A percentile compares a stretch with the other conserved stretches of the same genome.
Conservation (phyloP, 2,329 filamentous ascomycete species). For the Diaporthe vexans region DNA sequence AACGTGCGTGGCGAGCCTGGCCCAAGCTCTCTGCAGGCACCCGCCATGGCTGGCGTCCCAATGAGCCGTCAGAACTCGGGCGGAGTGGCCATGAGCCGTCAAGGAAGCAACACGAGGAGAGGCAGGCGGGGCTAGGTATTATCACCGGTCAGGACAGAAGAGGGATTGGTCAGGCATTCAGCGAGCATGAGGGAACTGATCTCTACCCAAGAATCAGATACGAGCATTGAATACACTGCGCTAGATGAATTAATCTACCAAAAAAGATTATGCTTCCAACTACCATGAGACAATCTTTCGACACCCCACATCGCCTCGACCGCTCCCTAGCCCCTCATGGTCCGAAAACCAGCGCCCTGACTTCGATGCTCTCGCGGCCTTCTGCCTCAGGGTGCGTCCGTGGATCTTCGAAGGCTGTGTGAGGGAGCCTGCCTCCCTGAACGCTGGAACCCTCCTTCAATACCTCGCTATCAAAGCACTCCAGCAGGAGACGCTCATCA, state of each 20-base stretch:
- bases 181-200: not conserved
- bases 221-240: constrained; percentile 27
- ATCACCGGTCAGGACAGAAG: not conserved
- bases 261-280: not conserved
- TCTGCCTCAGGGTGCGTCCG: constrained; percentile 78
- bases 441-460: constrained; percentile 63
- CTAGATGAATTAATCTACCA: not conserved
- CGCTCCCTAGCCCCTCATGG: constrained; percentile 51
- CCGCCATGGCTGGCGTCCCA: constrained; percentile 56
- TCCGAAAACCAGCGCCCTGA: constrained; percentile 87
- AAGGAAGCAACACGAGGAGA: constrained; percentile 66
- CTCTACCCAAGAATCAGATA: not conserved
- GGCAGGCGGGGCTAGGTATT: constrained; percentile 46
- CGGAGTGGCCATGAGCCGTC: constrained; percentile 69
- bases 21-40: constrained; percentile 53
- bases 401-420: constrained; percentile 85
- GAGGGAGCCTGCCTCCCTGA: constrained; percentile 71
- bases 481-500: constrained; percentile 79
- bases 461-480: constrained; percentile 81
- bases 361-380: constrained; percentile 89
- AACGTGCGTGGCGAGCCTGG: constrained; percentile 53
- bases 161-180: not conserved
- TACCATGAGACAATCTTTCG: not conserved
- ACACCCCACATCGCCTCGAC: not conserved
- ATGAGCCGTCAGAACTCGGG: constrained; percentile 72